Percentiles rank a stretch among this genome's conserved stretches.
These are phyloP conservation scores for Heliosperma pusillum DNA, from an alignment of 148 eudicot species.

Conservation along the genomic window DNA sequence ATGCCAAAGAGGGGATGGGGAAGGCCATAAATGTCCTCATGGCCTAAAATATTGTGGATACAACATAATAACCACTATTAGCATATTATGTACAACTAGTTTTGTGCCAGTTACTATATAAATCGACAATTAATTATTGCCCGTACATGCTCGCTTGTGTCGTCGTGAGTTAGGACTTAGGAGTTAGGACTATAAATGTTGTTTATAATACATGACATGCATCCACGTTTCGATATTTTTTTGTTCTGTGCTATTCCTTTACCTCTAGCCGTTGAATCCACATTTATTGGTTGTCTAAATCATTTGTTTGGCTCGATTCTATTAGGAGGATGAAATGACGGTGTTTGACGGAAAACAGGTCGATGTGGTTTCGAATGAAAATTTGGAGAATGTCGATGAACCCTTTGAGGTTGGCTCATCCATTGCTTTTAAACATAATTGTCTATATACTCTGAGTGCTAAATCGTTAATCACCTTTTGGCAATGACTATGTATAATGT, in stretches of 20 bases:
- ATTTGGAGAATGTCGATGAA: too few relatives aligned
- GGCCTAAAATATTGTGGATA: too few relatives aligned
- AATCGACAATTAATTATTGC: background rate
- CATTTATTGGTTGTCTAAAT: background rate
- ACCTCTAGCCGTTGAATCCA: background rate
- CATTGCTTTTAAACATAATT: too few relatives aligned
- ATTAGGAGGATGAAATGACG: constrained; percentile 55
- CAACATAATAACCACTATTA: background rate
- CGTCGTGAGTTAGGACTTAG: too few relatives aligned
- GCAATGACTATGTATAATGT: too few relatives aligned
- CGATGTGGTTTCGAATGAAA: too few relatives aligned
- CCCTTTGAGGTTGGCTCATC: too few relatives aligned
- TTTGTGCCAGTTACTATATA: background rate
- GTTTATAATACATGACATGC: background rate
- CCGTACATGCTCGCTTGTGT: background rate
- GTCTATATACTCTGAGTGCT: too few relatives aligned
- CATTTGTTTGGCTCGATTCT: background rate
- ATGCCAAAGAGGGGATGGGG: too few relatives aligned
- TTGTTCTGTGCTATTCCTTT: background rate
- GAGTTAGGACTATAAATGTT: background rate
- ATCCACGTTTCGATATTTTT: background rate
- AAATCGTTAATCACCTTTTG: too few relatives aligned
- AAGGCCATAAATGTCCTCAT: too few relatives aligned
- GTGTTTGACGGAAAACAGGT: too few relatives aligned
- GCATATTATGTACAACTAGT: background rate